These are phyloP conservation scores for Cenchrus purpureus DNA, from an alignment of 176 grass and related monocot genomes.

Conservation along the genomic window DNA sequence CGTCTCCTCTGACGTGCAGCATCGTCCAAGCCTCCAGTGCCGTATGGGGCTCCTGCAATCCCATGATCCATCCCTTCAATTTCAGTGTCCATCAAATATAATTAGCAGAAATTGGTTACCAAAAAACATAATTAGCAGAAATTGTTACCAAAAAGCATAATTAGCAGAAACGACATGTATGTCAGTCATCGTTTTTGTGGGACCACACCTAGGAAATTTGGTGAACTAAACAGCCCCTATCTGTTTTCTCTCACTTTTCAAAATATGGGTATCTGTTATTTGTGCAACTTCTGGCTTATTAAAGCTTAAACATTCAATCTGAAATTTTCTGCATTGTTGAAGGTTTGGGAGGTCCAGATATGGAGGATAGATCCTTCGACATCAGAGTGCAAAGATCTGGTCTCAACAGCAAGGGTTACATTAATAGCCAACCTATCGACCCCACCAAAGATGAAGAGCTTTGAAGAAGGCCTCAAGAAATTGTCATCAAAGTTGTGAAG, in stretches of 20 bases:
- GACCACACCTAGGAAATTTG: background rate
- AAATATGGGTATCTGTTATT: background rate
- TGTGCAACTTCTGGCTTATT: background rate
- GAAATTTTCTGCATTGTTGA: background rate
- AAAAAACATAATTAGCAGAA: background rate
- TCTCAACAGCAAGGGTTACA: conserved; percentile 70
- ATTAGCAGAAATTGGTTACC: background rate
- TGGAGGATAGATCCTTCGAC: conserved; percentile 54
- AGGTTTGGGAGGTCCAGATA: conserved; percentile 88
- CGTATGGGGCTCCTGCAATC: no score
- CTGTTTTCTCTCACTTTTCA: background rate
- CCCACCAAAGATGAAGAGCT: conserved; percentile 43
- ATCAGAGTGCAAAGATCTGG: conserved; percentile 54
- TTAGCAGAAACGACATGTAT: background rate
- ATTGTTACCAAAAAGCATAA: background rate
- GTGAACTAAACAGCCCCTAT: background rate
- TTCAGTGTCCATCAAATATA: background rate
- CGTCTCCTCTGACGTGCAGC: conserved; percentile 8
- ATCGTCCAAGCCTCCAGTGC: background rate
- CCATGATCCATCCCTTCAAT: background rate
- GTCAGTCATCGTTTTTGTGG: background rate
- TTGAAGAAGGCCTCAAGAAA: conserved; percentile 54
- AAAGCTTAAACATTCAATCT: background rate
- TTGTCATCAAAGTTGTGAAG: conserved; percentile 67
- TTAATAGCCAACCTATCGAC: conserved; percentile 55